Evolutionary conservation across 2,329 filamentous ascomycete species (phyloP), one percentile per base, ranked within the genome.

Genomic region (Ophiostoma ulmi): DNA sequence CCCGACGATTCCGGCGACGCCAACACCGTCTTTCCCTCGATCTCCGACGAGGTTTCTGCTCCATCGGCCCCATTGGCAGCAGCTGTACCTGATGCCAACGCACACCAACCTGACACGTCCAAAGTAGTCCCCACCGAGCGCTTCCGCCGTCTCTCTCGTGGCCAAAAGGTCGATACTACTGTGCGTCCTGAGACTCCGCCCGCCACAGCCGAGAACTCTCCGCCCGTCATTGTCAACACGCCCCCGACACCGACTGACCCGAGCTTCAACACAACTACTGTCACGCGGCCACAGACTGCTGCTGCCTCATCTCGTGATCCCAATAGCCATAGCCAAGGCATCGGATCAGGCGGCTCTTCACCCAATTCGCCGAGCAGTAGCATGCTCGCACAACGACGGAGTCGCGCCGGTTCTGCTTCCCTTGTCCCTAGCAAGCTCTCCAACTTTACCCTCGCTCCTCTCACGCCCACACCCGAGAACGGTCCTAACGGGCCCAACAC

Each of bases 341-440:
- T 67, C 74, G 77, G 70, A 75, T 77, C 83, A 74, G 82, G 86
- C 83, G 85, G 89, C 73, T 88, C 89, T 74, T 83, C 87, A 52
- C 86, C 88, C 74, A 36, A 65, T 6, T 63, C 69, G 35, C 20
- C 44, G 17, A 72, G 70, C 63, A 88, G 87, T 76, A 90, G 86
- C 76, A 91, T 92, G 87, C 92, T 89, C 80, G 87, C 89, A 71
- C 91, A 94, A 73, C 80, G 83, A 76, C 82, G 85, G 74, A 78
- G 78, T 72, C 83, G 83, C 76, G 84, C 88, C 83, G 81, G 81
- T 76, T 86, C 85, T 73, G 80, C 79, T 72, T 84, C 79, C 71
- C 80, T 88, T 73, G 85, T 85, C 63, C 94, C 93, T 41, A 97
- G 93, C 84, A 97, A 96, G 80, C 85, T 97, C 52, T 97, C 94